Evolutionary conservation across 2,329 filamentous ascomycete species (phyloP), one percentile per base, ranked within the genome.

Genomic region (Podosphaera xanthii): DNA sequence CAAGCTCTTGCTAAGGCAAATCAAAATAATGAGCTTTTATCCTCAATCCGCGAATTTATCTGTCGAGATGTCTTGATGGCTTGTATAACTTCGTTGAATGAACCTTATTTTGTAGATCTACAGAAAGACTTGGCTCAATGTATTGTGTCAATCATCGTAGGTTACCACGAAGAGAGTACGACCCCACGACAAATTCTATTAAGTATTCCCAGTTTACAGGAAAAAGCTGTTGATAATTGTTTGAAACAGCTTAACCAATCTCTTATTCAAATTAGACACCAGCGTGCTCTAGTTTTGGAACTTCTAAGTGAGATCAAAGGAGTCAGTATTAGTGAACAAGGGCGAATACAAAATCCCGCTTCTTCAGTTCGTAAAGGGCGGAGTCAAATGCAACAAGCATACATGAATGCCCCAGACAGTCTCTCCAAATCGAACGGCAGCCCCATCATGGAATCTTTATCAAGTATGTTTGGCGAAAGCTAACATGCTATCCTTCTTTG

Each of bases 41-140:
- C 77, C 6, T 84, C 77, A 6, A 86, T 97, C 62, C 83, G 90
- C 58, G 88, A 95, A 67, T 98, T 90, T 70, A 90, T 97, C 67
- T 88, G 83, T 58, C 82, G 82, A 4, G 86, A 95, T 64, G 87
- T 97, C 2, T 78, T 98, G 57, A 87, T 90, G 72, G 88, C 89
- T 0, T 91, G 86, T 67, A 87, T 96, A 69, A 87, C 84, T 1
- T 94, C 87, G 1, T 81, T 98, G 57, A 87, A 97, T 71, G 92
- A 98, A 64, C 84, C 88, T 0, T 96, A 97, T 71, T 98, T 97
- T 71, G 90, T 96, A 40, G 92, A 98, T 65, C 80, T 94, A 62
- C 92, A 98, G 67, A 91, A 90, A 69, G 90, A 98, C 58, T 77
- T 98, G 31, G 91, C 89, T 0, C 80, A 83, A 31, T 76, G 97